Conservation (phyloP, 2,329 filamentous ascomycete genomes). For the Blumeriella jaapii region DNA sequence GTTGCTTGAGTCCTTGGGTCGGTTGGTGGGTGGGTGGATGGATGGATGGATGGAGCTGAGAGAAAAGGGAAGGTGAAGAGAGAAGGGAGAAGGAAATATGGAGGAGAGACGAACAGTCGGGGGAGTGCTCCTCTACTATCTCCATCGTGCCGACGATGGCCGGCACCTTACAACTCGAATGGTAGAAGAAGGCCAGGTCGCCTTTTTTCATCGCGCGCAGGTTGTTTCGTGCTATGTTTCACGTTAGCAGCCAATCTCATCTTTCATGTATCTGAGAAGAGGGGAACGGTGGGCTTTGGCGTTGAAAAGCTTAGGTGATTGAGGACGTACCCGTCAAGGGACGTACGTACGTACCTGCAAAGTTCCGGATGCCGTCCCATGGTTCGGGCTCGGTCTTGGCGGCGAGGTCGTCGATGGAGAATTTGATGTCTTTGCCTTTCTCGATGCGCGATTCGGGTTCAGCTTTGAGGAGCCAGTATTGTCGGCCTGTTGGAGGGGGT, state of each 20-base stretch:
- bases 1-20: not conserved
- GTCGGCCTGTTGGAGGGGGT: conserved; percentile 21
- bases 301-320: not conserved
- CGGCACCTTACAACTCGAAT: conserved; percentile 83
- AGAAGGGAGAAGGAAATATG: not conserved
- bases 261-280: too few relatives aligned
- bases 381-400: conserved; percentile 66
- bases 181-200: conserved; percentile 93
- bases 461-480: conserved; percentile 76
- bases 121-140: conserved; percentile 71
- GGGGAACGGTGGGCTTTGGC: too few relatives aligned
- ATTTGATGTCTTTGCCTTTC: conserved; percentile 79
- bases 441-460: conserved; percentile 81
- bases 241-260: not conserved
- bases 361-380: conserved; percentile 64
- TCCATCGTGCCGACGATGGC: conserved; percentile 84
- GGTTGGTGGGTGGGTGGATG: not conserved
- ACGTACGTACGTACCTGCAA: conserved; percentile 37
- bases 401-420: conserved; percentile 84
- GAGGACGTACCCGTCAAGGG: too few relatives aligned
- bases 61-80: not conserved
- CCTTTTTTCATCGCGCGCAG: conserved; percentile 84
- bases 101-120: conserved; percentile 49
- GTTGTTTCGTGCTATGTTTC: conserved; percentile 63
- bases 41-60: not conserved